These are phyloP conservation scores for Talaromyces pinophilus DNA, from an alignment of 2,329 filamentous ascomycete genomes.

Conservation along the genomic window DNA sequence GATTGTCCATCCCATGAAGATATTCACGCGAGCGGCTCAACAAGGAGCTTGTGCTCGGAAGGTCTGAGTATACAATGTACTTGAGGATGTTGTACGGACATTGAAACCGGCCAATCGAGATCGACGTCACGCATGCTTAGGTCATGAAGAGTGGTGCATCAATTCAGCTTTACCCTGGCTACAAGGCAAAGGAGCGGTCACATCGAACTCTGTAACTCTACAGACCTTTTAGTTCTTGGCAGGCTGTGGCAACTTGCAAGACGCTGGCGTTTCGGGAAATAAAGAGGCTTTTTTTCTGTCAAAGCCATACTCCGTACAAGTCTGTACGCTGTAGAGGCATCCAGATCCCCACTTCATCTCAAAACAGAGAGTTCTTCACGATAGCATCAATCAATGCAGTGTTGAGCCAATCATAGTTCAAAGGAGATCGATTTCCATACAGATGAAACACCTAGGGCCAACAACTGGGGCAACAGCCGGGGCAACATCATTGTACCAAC, in stretches of 20 bases:
- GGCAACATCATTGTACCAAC: neutral
- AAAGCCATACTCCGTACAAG: neutral
- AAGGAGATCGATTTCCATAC: neutral
- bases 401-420: neutral
- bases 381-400: neutral
- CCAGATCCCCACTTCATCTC: neutral
- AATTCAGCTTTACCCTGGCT: neutral
- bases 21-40: neutral
- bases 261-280: neutral
- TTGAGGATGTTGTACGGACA: constrained; percentile 2
- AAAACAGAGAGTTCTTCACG: neutral
- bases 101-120: neutral
- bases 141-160: neutral
- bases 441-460: neutral
- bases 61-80: neutral
- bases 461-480: neutral
- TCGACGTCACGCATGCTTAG: neutral
- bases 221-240: neutral
- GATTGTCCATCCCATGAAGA: neutral
- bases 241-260: neutral
- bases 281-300: neutral
- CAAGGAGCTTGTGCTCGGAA: neutral
- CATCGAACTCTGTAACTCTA: neutral
- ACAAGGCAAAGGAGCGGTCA: neutral
- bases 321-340: no score